Evolutionary conservation across 805 yeast species (phyloP).

Genomic region (Candida michaelii): DNA sequence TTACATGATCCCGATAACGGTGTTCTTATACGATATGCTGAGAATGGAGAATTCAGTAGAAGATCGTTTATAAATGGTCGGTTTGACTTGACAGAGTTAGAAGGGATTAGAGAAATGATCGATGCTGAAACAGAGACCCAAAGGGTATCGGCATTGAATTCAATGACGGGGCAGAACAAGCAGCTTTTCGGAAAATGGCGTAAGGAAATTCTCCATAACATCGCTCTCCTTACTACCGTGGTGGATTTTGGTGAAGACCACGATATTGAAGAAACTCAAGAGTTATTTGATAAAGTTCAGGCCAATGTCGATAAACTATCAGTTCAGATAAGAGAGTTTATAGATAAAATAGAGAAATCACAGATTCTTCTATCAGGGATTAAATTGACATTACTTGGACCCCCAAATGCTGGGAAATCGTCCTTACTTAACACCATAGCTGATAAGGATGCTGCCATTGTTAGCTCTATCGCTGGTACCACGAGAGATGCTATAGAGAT

Average conservation of each 20-base stretch:
- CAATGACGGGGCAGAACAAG: constrained; percentile 70
- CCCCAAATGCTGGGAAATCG: constrained; percentile 96
- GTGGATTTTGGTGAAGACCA: constrained; percentile 96
- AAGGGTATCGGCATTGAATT: constrained; percentile 67
- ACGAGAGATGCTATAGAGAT: constrained; percentile 87
- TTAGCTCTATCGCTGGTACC: constrained; percentile 89
- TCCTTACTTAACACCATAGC: constrained; percentile 78
- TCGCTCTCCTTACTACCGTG: constrained; percentile 79
- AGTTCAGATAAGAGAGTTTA: constrained; percentile 44
- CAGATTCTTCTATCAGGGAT: constrained; percentile 73
- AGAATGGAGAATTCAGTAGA: constrained; percentile 87
- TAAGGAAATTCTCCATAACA: constrained; percentile 54
- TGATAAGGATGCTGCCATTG: constrained; percentile 82
- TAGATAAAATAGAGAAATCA: constrained; percentile 51
- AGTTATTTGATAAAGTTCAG: constrained; percentile 52
- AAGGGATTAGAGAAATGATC: constrained; percentile 83
- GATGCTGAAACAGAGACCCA: constrained; percentile 94
- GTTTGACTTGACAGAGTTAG: constrained; percentile 84
- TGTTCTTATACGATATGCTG: constrained; percentile 69
- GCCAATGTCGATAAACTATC: constrained; percentile 41
- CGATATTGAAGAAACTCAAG: constrained; percentile 65
- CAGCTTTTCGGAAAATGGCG: constrained; percentile 66
- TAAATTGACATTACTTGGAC: constrained; percentile 72
- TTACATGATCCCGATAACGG: constrained; percentile 48
- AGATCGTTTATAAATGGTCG: constrained; percentile 84